Evolutionary conservation across 179 eudicot genomes (phyloP).

Genomic region (Beta corolliflora): DNA sequence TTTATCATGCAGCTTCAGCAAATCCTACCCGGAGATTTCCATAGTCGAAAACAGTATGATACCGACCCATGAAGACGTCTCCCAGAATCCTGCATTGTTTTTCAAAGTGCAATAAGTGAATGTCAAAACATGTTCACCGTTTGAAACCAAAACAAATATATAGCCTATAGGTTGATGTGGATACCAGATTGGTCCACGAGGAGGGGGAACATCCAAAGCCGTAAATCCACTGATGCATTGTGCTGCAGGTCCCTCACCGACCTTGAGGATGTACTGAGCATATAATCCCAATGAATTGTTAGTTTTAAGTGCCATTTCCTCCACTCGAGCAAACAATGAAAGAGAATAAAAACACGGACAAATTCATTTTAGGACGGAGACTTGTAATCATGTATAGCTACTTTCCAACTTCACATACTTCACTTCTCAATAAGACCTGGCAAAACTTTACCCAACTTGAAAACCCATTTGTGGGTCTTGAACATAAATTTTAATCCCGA

Average conservation of each 20-base stretch:
- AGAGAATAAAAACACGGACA: not conserved
- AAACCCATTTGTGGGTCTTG: no score
- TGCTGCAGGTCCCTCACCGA: constrained; percentile 66
- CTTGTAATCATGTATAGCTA: not conserved
- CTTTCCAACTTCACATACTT: not conserved
- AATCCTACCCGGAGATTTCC: constrained; percentile 67
- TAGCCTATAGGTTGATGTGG: not conserved
- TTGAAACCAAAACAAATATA: not conserved
- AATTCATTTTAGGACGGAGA: not conserved
- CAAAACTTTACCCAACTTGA: not conserved
- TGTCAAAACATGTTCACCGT: not conserved
- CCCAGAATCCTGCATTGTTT: constrained; percentile 69
- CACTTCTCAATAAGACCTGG: no score
- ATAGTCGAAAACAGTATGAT: constrained; percentile 73
- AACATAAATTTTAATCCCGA: no score
- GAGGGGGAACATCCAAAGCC: constrained; percentile 79
- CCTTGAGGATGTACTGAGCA: constrained; percentile 72
- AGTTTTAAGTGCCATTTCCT: not conserved
- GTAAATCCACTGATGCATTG: constrained; percentile 91
- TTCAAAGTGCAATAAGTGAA: not conserved
- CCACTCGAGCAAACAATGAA: not conserved
- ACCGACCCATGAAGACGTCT: constrained; percentile 75
- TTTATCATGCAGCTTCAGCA: constrained; percentile 60
- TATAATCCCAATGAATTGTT: not conserved
- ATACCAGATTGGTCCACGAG: constrained; percentile 95